Evolutionary conservation across 2,329 filamentous ascomycete genomes (phyloP), one percentile per base, ranked within the genome.

Genomic region (Truncatella angustata): DNA sequence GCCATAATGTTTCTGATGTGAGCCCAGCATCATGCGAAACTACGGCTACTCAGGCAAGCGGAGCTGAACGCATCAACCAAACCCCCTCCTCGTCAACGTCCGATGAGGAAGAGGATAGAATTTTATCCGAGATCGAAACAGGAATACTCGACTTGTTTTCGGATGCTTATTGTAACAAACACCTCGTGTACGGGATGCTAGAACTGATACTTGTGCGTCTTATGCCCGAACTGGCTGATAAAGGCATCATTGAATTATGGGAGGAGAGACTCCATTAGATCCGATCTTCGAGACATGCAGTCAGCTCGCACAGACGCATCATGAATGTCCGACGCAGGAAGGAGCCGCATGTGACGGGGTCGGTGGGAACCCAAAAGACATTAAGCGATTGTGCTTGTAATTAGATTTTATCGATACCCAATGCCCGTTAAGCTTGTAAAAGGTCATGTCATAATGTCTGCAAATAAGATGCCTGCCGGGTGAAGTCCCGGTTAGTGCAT

Each of bases 121-220:
- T 84, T 53, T 70, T 84, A 40, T 69, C 73, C 54, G 80, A 86
- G 60, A 79, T 90, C 57, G 82, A 86, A 63, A 73, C 78, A 55
- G 72, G 81, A 23, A 74, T 91, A 42, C 76, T 97, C 43, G 84
- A 88, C 61, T 76, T 92, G 34, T 86, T 96, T 59, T 82, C 81
- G 14, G 91, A 97, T 70, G 77, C 81, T 48, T 96, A 96, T 72
- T 87, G 91, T 71, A 99, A 99, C 72, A 95, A 92, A 73, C 91
- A 97, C 72, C 74, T 97, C 28, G 75, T 96, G 60, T 96, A 96
- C 65, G 79, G 84, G 40, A 77, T 94, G 44, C 73, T 97, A 30
- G 94, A 99, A 72, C 72, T 93, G 53, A 67, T 96, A 2, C 75
- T 97, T n/a, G 81, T 91, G 52, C 84, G 87, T 58, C 70, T 97